Evolutionary conservation across 192 early-diverging fungal species (phyloP), one percentile per base, ranked within the genome.

Genomic region (Coemansia sp.): DNA sequence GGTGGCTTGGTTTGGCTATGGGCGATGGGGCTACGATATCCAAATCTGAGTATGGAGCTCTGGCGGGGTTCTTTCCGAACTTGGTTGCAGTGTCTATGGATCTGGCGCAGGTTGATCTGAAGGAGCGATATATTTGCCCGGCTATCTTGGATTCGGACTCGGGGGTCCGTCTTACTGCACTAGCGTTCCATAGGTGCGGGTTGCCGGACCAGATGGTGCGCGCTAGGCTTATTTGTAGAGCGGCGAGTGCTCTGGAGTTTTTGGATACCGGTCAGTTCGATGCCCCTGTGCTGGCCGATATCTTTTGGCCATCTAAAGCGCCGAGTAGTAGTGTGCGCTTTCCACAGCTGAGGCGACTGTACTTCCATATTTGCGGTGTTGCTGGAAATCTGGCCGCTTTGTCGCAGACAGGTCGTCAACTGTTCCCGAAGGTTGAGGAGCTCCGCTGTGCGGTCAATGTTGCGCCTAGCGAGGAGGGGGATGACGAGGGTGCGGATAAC

Each of bases 1-100:
- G 34, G 24, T 76, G 74, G 68, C 43, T 76, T 5, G 68, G 68
- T 0, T 29, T 76, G 64, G 66, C 64, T 20, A 64, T 76, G 74
- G 58, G 49, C 15, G 45, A 29, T 3, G 7, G 12, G 13, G 34
- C 68, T 2, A 30, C 50, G 18, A 49, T 76, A 0, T 76, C 74
- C 2, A 43, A 43, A 39, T 76, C 74, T 5, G 74, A 76, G 61
- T 70, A 64, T 38, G 68, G 74, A 12, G 64, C 74, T 12, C 55
- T 76, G 35, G 59, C 61, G 0, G 64, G 40, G 39, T 68, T 69
- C 9, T 76, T 76, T 29, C 74, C 74, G 10, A 64, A 45, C 3
- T 40, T 69, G 27, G 22, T 22, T 7, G 22, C 30, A 0, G 10
- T 76, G 32, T 61, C 32, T 16, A 53, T 59, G 12, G 74, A 76